Base-by-base conservation (phyloP, 305 asterid species). In the Fraxinus greggii region DNA sequence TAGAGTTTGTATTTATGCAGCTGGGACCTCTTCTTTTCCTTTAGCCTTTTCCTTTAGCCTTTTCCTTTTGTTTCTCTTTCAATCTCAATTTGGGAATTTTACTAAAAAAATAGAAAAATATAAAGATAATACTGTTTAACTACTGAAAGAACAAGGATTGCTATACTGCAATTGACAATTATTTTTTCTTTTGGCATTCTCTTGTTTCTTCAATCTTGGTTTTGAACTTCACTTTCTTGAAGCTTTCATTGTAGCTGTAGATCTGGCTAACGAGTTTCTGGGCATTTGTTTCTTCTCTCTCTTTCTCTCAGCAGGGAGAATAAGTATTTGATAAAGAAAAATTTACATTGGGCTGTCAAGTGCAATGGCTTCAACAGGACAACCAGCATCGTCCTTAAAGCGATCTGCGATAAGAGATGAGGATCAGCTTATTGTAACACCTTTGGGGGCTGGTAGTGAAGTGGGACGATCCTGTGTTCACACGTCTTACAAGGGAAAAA, bases 381-480 rank as follows among this genome's bases (percentile, higher is more conserved):
- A 88, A 31, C 87, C 93, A 2, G 83, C 83, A 17, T 76, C 90
- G 26, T 84, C 92, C 24, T 28, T 86, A 69, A 90, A 91, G 90
- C 89, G 95, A 83, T 88, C 88, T 28, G 87, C 88, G 13, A 79
- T 87, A 8, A 87, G 92, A 75, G 98, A 95, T 79, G 97, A 97
- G 54, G 99, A 94, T 86, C 93, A 92, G 90, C 93, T 94, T 56
- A 91, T 91, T 65, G 87, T 96, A 28, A 96, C 97, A 0, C 98
- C 99, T 38, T 90, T 94, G 69, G 99, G 99, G 79, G 99, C 98
- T 38, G 97, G 99, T 40, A 94, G 73, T 83, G 99, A 96, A 92
- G 99, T 96, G 21, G 99, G 99, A 35, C 97, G 99, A 81, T 96
- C 99, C 38, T 96, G 98, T 80, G 93, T 91, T 83, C 81, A 89